These are phyloP conservation scores for Vigna mungo DNA, from an alignment of 306 rosid species.

Conservation along the genomic window DNA sequence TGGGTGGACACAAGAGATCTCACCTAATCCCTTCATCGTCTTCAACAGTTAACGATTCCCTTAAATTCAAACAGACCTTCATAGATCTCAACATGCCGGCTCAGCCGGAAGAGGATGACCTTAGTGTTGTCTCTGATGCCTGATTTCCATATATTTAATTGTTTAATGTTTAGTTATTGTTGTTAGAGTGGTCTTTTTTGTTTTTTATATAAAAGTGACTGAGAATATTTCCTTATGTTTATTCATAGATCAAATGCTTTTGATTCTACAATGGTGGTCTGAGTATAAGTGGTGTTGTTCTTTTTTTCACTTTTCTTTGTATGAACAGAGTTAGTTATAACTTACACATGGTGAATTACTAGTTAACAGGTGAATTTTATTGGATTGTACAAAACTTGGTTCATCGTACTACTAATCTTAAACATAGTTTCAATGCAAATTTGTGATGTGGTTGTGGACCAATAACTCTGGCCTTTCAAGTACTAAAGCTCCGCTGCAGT, in stretches of 20 bases:
- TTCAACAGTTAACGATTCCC: not conserved
- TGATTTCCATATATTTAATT: conserved; percentile 13
- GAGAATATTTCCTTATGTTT: conserved; percentile 27
- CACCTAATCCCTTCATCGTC: conserved; percentile 59
- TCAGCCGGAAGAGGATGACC: conserved; percentile 70
- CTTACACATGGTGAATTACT: conserved; percentile 33
- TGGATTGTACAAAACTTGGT: conserved; percentile 5
- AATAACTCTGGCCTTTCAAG: conserved; percentile 51
- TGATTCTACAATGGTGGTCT: conserved; percentile 45
- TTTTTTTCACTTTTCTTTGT: not conserved
- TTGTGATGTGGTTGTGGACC: conserved; percentile 51
- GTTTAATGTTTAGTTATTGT: not conserved
- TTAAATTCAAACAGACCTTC: conserved; percentile 45
- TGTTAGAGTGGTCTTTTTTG: conserved; percentile 34
- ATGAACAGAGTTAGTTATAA: not conserved
- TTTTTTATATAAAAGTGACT: conserved; percentile 6
- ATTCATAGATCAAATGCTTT: conserved; percentile 51
- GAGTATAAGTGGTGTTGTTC: conserved; percentile 19
- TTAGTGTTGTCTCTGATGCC: conserved; percentile 72
- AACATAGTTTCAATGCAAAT: conserved; percentile 29
- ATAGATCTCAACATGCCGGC: conserved; percentile 97
- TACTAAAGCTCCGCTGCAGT: conserved; percentile 50
- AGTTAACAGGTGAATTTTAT: conserved; percentile 34
- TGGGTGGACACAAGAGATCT: conserved; percentile 96
- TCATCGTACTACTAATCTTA: conserved; percentile 7